Percentiles rank a stretch among this genome's conserved stretches.
phyloP scores from a whole-genome alignment of 2,329 filamentous ascomycete species.

The Coniochaeta pulveracea region DNA sequence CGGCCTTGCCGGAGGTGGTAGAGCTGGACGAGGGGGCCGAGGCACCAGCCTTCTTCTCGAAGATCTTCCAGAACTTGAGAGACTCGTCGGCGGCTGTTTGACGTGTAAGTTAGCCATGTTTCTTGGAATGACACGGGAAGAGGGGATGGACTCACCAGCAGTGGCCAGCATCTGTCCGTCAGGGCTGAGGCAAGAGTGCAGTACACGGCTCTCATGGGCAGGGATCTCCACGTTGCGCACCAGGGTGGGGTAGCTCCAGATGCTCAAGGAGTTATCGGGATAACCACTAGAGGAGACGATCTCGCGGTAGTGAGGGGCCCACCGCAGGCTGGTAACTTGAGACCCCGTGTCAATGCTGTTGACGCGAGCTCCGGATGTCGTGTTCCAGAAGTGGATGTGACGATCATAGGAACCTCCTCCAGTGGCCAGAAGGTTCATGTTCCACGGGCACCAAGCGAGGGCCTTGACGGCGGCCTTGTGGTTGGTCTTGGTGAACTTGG shows the following conservation, averaged over 20 bases:
- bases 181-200: conserved; percentile 93
- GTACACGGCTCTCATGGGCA: conserved; percentile 89
- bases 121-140: background rate
- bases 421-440: conserved; percentile 90
- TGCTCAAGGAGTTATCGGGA: conserved; percentile 97
- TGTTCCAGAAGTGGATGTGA: conserved; percentile 99
- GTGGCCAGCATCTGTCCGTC: conserved; percentile 98
- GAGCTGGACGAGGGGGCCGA: conserved; percentile 52
- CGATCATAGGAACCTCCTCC: conserved; percentile 94
- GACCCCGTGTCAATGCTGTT: conserved; percentile 99
- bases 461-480: conserved; percentile 98
- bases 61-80: conserved; percentile 99
- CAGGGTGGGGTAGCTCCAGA: conserved; percentile 96
- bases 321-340: conserved; percentile 90
- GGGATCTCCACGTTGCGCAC: conserved; percentile 98
- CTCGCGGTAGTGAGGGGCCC: conserved; percentile 96
- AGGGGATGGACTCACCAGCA: conserved; percentile 44
- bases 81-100: conserved; percentile 76
- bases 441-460: conserved; percentile 97
- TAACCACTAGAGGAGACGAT: conserved; percentile 96
- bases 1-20: conserved; percentile 64
- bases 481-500: conserved; percentile 99
- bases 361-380: conserved; percentile 89
- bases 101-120: conserved; percentile 15
- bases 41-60: conserved; percentile 89